Percentiles rank a stretch among this genome's conserved stretches.
These are phyloP conservation scores for Yarrowia alimentaria DNA, from an alignment of 805 yeast species.

Conservation along the genomic window DNA sequence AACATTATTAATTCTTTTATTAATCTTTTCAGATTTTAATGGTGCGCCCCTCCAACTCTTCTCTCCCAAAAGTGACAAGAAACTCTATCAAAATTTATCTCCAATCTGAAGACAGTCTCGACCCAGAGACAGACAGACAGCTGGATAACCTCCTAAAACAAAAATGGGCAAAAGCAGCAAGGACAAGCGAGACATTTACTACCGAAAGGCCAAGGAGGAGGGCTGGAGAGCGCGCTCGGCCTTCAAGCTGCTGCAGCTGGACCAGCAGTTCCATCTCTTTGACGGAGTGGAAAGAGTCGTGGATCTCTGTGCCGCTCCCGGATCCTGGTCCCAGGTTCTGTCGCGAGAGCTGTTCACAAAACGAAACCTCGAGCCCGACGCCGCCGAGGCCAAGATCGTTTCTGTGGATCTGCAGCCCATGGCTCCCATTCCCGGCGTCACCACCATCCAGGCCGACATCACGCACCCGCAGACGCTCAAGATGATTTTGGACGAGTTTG, in stretches of 20 bases:
- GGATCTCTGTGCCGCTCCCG: conserved; percentile 97
- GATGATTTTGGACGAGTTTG: conserved; percentile 74
- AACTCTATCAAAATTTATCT: too few species aligned
- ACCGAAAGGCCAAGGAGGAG: conserved; percentile 89
- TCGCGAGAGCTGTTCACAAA: conserved; percentile 50
- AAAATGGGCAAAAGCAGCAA: conserved; percentile 91
- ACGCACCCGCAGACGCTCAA: conserved; percentile 90
- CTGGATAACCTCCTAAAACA: too few species aligned
- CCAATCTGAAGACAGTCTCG: too few species aligned
- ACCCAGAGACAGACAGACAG: too few species aligned
- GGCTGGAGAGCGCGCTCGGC: conserved; percentile 99
- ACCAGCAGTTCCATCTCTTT: conserved; percentile 84
- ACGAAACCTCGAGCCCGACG: conserved; percentile 10
- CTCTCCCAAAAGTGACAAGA: too few species aligned
- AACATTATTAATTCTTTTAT: too few species aligned
- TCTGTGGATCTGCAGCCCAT: conserved; percentile 97
- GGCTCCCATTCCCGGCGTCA: conserved; percentile 92
- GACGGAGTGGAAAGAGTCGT: conserved; percentile 77
- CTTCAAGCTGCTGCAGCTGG: conserved; percentile 83
- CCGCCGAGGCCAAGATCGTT: conserved; percentile 74
- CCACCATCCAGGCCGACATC: conserved; percentile 90
- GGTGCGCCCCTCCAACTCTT: too few species aligned
- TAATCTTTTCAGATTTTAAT: too few species aligned
- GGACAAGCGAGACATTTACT: conserved; percentile 89
- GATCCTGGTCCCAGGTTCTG: conserved; percentile 96